Percentiles rank a stretch among this genome's conserved stretches.
phyloP scores from a whole-genome alignment of 2,329 filamentous ascomycete species.

The Fusarium siculi region DNA sequence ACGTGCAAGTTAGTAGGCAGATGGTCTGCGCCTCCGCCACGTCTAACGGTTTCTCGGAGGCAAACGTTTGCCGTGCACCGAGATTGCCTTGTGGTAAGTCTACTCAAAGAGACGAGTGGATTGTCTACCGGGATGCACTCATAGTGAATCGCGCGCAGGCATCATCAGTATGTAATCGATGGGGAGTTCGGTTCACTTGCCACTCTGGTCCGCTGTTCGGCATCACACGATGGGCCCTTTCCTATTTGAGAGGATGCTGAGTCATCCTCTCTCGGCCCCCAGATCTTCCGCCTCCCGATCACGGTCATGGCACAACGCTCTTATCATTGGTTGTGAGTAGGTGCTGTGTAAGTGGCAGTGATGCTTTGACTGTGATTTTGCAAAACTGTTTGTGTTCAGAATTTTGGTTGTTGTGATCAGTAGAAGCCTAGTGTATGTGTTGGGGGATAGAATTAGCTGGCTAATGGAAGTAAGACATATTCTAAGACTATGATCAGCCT shows the following conservation, averaged over 20 bases:
- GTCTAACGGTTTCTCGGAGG: constrained; percentile 10
- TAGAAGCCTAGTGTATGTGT: not conserved
- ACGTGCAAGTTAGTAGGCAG: constrained; percentile 28
- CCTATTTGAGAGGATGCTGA: constrained; percentile 38
- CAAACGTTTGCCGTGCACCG: constrained; percentile 6
- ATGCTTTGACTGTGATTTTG: not conserved
- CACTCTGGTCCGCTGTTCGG: constrained; percentile 45
- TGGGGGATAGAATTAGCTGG: not conserved
- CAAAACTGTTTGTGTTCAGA: not conserved
- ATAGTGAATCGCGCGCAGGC: constrained; percentile 43
- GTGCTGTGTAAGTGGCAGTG: not conserved
- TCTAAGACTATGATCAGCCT: not conserved
- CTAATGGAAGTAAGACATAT: not conserved
- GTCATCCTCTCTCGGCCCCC: constrained; percentile 34
- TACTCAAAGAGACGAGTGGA: constrained; percentile 26
- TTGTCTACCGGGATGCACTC: constrained; percentile 41
- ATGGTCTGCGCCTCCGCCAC: constrained; percentile 16
- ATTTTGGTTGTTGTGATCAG: not conserved
- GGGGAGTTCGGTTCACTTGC: constrained; percentile 41
- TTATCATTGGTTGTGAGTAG: constrained; percentile 6
- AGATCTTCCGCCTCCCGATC: constrained; percentile 39
- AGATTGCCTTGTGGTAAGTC: constrained; percentile 7
- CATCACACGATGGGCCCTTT: constrained; percentile 44
- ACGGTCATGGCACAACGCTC: not conserved
- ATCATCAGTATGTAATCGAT: constrained; percentile 34